phyloP scores from a whole-genome alignment of 306 rosid genomes.

The Casuarina glauca region DNA sequence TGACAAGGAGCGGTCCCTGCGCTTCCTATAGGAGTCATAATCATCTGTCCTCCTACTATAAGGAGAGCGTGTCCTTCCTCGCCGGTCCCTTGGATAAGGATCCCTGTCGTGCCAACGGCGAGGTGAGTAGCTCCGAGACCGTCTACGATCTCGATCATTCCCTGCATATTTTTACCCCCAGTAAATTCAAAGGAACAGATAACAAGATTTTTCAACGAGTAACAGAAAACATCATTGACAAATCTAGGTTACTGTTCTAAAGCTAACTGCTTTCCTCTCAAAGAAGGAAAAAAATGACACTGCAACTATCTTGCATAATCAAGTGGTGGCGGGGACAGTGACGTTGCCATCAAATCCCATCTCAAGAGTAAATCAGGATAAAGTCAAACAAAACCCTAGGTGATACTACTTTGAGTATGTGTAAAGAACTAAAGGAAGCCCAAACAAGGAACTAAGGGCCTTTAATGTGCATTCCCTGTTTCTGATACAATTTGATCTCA shows the following conservation, averaged over 20 bases:
- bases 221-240: background rate
- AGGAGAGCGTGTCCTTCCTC: constrained; percentile 47
- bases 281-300: background rate
- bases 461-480: background rate
- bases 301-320: background rate
- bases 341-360: background rate
- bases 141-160: constrained; percentile 19
- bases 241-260: background rate
- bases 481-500: background rate
- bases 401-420: background rate
- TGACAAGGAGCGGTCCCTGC: constrained; percentile 29
- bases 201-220: background rate
- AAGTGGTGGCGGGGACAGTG: background rate
- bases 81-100: constrained; percentile 35
- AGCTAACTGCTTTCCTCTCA: background rate
- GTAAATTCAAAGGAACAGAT: background rate
- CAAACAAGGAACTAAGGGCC: background rate
- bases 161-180: constrained; percentile 32
- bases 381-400: background rate
- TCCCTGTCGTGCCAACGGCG: constrained; percentile 38
- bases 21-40: constrained; percentile 32
- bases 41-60: constrained; percentile 30
- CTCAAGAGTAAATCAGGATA: background rate
- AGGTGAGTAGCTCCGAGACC: constrained; percentile 45
- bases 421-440: background rate